Evolutionary conservation across 2,329 filamentous ascomycete species (phyloP).

Genomic region (Colletotrichum truncatum): DNA sequence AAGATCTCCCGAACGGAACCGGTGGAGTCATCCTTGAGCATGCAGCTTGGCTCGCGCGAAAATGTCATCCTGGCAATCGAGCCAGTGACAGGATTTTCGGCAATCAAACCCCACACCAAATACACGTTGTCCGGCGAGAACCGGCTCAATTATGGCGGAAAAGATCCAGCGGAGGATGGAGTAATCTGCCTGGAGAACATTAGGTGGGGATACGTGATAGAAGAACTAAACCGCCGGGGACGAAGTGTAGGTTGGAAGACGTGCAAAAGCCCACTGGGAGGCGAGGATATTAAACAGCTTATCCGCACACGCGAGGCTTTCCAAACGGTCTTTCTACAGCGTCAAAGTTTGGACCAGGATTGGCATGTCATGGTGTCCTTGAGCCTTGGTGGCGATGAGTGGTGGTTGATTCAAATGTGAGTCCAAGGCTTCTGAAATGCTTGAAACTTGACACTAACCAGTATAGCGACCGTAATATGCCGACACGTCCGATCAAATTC

Average conservation of each 20-base stretch:
- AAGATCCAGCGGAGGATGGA: slow-evolving; percentile 66
- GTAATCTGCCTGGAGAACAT: slow-evolving; percentile 67
- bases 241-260: slow-evolving; percentile 72
- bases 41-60: slow-evolving; percentile 74
- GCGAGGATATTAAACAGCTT: slow-evolving; percentile 66
- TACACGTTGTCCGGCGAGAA: slow-evolving; percentile 67
- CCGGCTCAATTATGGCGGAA: slow-evolving; percentile 67
- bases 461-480: slow-evolving; percentile 37
- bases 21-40: slow-evolving; percentile 71
- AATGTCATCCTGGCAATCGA: slow-evolving; percentile 74
- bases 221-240: slow-evolving; percentile 69
- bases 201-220: slow-evolving; percentile 68
- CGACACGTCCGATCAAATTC: slow-evolving; percentile 35
- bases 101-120: slow-evolving; percentile 72
- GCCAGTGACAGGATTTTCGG: slow-evolving; percentile 79
- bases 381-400: slow-evolving; percentile 77
- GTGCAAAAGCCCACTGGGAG: slow-evolving; percentile 56
- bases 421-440: slow-evolving; percentile 40
- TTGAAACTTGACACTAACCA: slow-evolving; percentile 1
- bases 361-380: slow-evolving; percentile 80
- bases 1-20: slow-evolving; percentile 69
- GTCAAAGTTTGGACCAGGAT: slow-evolving; percentile 73
- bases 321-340: slow-evolving; percentile 75
- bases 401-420: slow-evolving; percentile 78
- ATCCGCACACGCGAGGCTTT: slow-evolving; percentile 71